Conservation (phyloP, 805 yeast genomes). For the Metschnikowia lunata region DNA sequence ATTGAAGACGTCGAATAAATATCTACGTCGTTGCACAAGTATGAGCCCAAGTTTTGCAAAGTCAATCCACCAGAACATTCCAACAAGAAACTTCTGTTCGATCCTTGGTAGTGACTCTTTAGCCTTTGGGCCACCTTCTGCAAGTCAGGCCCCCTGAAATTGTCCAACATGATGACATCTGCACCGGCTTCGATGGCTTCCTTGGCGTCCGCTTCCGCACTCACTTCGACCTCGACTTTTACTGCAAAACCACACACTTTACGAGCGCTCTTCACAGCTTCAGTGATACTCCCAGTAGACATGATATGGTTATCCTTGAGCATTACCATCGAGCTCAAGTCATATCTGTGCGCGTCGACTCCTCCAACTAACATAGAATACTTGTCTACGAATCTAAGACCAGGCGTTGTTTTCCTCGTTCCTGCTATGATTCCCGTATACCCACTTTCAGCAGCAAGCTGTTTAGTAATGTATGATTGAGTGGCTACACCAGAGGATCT, state of each 20-base stretch:
- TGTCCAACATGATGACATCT: slow-evolving; percentile 91
- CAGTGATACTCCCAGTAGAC: slow-evolving; percentile 87
- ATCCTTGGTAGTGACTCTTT: slow-evolving; percentile 51
- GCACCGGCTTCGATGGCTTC: slow-evolving; percentile 96
- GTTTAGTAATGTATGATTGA: slow-evolving; percentile 52
- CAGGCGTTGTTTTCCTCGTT: slow-evolving; percentile 97
- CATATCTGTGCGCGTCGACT: slow-evolving; percentile 87
- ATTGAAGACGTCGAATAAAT: slow-evolving; percentile 87
- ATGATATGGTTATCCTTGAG: slow-evolving; percentile 90
- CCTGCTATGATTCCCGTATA: slow-evolving; percentile 88
- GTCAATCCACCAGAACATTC: slow-evolving; percentile 94
- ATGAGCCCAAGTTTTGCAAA: slow-evolving; percentile 57
- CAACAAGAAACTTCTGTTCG: slow-evolving; percentile 51
- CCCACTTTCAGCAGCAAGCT: slow-evolving; percentile 61
- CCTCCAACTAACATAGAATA: slow-evolving; percentile 96
- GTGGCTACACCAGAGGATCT: slow-evolving; percentile 89
- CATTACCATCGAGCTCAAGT: slow-evolving; percentile 92
- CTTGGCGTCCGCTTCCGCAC: slow-evolving; percentile 75
- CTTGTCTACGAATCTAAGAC: slow-evolving; percentile 80
- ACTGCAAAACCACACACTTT: slow-evolving; percentile 82
- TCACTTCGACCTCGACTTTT: slow-evolving; percentile 91
- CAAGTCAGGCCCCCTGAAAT: slow-evolving; percentile 66
- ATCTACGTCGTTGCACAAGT: slow-evolving; percentile 75
- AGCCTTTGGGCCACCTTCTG: slow-evolving; percentile 60
- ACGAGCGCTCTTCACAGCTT: slow-evolving; percentile 74